Evolutionary conservation across 306 rosid genomes (phyloP).

Genomic region (Vigna mungo): DNA sequence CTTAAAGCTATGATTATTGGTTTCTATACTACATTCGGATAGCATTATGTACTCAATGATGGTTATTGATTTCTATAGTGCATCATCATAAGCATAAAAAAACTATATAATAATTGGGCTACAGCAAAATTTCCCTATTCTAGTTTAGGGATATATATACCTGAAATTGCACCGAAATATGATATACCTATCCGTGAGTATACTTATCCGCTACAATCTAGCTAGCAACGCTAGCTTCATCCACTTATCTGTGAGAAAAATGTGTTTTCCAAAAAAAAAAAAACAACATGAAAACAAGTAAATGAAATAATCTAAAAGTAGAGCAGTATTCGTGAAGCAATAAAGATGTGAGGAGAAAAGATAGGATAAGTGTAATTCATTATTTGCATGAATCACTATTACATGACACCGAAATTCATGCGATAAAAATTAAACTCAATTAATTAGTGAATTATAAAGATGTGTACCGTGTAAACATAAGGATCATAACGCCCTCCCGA

Average conservation of each 20-base stretch:
- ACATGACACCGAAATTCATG: background rate
- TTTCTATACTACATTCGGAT: background rate
- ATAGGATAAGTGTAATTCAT: background rate
- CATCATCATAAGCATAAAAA: slow-evolving; percentile 16
- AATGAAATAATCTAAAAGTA: background rate
- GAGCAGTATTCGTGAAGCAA: slow-evolving; percentile 26
- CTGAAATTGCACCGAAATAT: slow-evolving; percentile 31
- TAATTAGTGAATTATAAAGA: background rate
- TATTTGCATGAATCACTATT: background rate
- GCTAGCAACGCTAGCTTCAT: slow-evolving; percentile 38
- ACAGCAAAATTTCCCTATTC: slow-evolving; percentile 44
- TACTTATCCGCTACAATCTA: slow-evolving; percentile 37
- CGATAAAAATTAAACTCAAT: background rate
- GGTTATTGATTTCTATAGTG: background rate
- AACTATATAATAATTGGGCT: slow-evolving; percentile 32
- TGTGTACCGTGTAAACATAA: slow-evolving; percentile 60
- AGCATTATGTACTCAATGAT: slow-evolving; percentile 1
- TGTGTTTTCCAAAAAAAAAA: background rate
- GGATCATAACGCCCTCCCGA: slow-evolving; percentile 78
- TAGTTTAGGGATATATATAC: slow-evolving; percentile 44
- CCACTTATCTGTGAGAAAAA: slow-evolving; percentile 47
- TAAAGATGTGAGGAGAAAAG: background rate
- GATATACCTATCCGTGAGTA: slow-evolving; percentile 18
- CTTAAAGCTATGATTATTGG: slow-evolving; percentile 2
- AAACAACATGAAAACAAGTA: slow-evolving; percentile 1